Base-by-base conservation (phyloP, 805 yeast genomes). In the Candida methanosorbosa region DNA sequence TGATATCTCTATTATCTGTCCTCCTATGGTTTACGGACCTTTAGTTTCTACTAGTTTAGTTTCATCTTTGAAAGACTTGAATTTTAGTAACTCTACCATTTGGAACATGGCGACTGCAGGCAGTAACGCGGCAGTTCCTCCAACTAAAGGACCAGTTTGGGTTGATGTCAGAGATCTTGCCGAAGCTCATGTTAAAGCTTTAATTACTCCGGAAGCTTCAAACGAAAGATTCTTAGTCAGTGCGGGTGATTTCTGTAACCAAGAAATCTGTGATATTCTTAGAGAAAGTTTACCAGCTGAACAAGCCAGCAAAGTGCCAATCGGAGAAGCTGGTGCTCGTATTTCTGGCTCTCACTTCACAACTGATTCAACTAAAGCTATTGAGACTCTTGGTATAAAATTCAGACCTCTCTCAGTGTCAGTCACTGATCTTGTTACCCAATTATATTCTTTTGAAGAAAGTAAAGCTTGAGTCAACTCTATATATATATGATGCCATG, bases 131-230 rank as follows among this genome's bases (percentile, higher is more conserved):
- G 50, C 49, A 35, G 29, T 38, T 28, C 60, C 63, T n/a, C 40
- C 45, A 14, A 41, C 56, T 5, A 40, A 54, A 37, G 54, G 52
- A 5, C 56, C 56, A 3, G 63, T 57, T 2, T 59, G 47, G 42
- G 52, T 61, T 17, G 70, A 64, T 39, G 68, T 64, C 3, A 42
- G 70, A 34, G 68, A 63, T 38, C 50, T 70, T 35, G 64, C 72
- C 16, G 64, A 66, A 36, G 53, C 55, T n/a, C 51, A 64, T 32
- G 57, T 61, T 27, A 60, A 60, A 20, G 53, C 43, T 25, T 48
- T 49, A 41, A 36, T 56, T 37, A 35, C 45, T 45, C 50, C 50
- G 7, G 45, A 48, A 16, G 55, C 56, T 18, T 48, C 56, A 7
- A 49, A 47, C 37, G 48, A 57, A 32, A 47, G 64, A 42, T 59